Evolutionary conservation across 805 yeast species (phyloP).

Genomic region (Cyberlindnera sargentensis): DNA sequence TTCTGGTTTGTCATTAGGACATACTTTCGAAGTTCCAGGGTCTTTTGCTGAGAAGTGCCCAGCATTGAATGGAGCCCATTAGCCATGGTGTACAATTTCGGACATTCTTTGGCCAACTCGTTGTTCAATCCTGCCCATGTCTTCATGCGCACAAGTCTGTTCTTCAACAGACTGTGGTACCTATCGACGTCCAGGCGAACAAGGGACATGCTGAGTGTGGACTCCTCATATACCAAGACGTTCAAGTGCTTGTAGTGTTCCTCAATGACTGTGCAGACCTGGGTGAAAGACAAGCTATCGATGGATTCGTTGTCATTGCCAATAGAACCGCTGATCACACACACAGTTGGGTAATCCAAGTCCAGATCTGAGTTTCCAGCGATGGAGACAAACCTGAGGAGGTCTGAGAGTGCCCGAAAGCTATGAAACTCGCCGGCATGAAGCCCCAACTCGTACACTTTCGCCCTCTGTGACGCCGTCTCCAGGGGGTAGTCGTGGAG

Average conservation of each 20-base stretch:
- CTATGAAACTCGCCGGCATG: slow-evolving; percentile 1
- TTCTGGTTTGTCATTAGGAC: slow-evolving; percentile 21
- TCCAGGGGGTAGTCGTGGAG: slow-evolving; percentile 12
- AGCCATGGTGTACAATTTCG: slow-evolving; percentile 30
- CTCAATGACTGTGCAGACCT: slow-evolving; percentile 8
- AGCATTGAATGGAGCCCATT: slow-evolving; percentile 23
- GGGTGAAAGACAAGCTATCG: slow-evolving; percentile 10
- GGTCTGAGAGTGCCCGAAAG: slow-evolving; percentile 11
- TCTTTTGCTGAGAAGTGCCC: slow-evolving; percentile 12
- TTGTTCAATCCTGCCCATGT: slow-evolving; percentile 36
- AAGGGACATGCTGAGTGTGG: slow-evolving; percentile 11
- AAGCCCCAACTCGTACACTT: slow-evolving; percentile 13
- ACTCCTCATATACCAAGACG: slow-evolving; percentile 12
- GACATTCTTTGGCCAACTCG: slow-evolving; percentile 13
- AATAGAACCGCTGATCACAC: slow-evolving; percentile 17
- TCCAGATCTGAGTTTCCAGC: slow-evolving; percentile 23
- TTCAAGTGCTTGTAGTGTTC: slow-evolving; percentile 21
- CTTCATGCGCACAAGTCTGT: slow-evolving; percentile 31
- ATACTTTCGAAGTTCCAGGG: slow-evolving; percentile 10
- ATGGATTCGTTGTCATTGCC: slow-evolving; percentile 3
- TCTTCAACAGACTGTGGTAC: slow-evolving; percentile 16
- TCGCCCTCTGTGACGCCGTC: slow-evolving; percentile 4
- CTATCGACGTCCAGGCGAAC: slow-evolving; percentile 15
- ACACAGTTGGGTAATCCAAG: slow-evolving; percentile 20
- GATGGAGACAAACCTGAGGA: slow-evolving; percentile 14